Conservation (phyloP, 305 asterid species). For the Fraxinus angustifolia region DNA sequence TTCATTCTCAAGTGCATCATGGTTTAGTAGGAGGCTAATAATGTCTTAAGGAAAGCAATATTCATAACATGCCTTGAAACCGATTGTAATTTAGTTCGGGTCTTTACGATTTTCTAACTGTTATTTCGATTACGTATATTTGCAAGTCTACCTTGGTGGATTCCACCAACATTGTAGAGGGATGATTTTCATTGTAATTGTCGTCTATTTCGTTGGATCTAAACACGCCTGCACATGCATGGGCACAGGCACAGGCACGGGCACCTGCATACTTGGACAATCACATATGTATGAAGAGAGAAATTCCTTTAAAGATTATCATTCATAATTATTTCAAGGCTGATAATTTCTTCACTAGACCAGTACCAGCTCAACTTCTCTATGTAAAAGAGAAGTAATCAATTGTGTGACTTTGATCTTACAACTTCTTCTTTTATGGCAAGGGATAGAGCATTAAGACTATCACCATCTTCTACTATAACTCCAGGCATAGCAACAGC, state of each 20-base stretch:
- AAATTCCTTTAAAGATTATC: not conserved
- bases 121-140: not conserved
- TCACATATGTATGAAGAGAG: not conserved
- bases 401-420: constrained; percentile 32
- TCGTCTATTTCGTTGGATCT: not conserved
- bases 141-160: not conserved
- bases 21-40: not conserved
- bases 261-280: not conserved
- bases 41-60: not conserved
- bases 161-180: not conserved
- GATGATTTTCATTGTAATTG: not conserved
- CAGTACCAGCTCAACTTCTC: constrained; percentile 3
- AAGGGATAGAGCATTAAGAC: constrained; percentile 64
- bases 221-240: not conserved
- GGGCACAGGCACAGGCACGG: not conserved
- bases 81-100: not conserved
- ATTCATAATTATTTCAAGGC: not conserved
- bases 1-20: not conserved
- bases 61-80: not conserved
- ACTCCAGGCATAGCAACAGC: constrained; percentile 89
- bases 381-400: not conserved
- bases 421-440: constrained; percentile 82
- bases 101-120: not conserved
- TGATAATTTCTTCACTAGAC: constrained; percentile 17
- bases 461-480: constrained; percentile 56